Percentiles rank a stretch among this genome's conserved stretches.
These are phyloP conservation scores for Metschnikowia corniflorae DNA, from an alignment of 805 yeast species.

Conservation along the genomic window DNA sequence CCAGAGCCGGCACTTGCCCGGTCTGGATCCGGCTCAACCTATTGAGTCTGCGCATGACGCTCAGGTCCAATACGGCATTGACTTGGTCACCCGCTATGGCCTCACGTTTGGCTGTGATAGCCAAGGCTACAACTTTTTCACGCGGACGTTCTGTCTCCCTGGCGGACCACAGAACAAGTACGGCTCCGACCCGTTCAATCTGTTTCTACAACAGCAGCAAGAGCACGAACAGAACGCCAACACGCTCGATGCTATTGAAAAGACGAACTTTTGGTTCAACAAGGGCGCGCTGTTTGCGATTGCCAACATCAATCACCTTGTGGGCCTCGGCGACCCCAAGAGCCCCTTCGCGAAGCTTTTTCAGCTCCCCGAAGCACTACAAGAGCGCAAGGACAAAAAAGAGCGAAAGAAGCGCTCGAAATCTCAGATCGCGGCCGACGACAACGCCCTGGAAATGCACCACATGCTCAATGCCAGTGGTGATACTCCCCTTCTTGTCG, in stretches of 20 bases:
- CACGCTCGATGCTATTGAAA: constrained; percentile 35
- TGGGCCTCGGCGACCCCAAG: constrained; percentile 72
- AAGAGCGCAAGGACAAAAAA: constrained; percentile 67
- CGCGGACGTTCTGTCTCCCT: constrained; percentile 37
- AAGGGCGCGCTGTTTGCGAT: constrained; percentile 74
- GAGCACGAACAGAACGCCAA: constrained; percentile 26
- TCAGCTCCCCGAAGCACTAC: constrained; percentile 66
- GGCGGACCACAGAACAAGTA: constrained; percentile 28
- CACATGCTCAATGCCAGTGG: constrained; percentile 17
- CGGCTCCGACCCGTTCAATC: constrained; percentile 18
- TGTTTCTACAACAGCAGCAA: constrained; percentile 27
- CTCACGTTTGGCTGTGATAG: constrained; percentile 66
- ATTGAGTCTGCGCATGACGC: constrained; percentile 37
- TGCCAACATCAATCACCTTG: constrained; percentile 68
- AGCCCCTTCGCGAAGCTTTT: constrained; percentile 77
- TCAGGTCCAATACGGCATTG: constrained; percentile 52
- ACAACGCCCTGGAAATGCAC: constrained; percentile 16
- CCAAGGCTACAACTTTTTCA: constrained; percentile 60
- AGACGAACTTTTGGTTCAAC: constrained; percentile 69
- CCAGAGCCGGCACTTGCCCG: constrained; percentile 1
- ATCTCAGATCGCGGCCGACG: constrained; percentile 15
- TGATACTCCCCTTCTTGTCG: constrained; percentile 31
- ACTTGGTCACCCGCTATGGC: constrained; percentile 61
- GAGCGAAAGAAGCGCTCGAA: constrained; percentile 54
- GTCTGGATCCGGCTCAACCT: constrained; percentile 8